Percentiles rank a stretch among this genome's conserved stretches.
Evolutionary conservation across 2,329 filamentous ascomycete species (phyloP).

Genomic region (Colletotrichum brevisporum): DNA sequence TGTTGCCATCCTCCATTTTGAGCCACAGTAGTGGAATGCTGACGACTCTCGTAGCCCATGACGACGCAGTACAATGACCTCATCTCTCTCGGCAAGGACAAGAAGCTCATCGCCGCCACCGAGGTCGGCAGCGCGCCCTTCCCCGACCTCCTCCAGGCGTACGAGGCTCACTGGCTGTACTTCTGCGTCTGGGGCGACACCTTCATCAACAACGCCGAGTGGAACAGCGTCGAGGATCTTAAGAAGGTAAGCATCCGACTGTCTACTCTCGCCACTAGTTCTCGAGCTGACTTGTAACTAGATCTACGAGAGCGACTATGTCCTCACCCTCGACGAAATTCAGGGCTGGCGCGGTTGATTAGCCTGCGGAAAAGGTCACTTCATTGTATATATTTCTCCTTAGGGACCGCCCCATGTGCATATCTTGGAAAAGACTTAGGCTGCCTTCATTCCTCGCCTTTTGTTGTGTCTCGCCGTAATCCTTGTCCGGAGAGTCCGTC

Average conservation of each 20-base stretch:
- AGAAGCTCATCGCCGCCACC: slow-evolving; percentile 62
- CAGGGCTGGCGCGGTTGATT: slow-evolving; percentile 47
- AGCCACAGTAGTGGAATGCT: neutral
- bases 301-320: slow-evolving; percentile 51
- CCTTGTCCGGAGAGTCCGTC: no score
- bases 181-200: slow-evolving; percentile 62
- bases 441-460: neutral
- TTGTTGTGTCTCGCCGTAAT: neutral
- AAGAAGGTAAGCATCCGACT: slow-evolving; percentile 47
- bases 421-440: neutral
- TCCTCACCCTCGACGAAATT: slow-evolving; percentile 53
- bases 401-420: neutral
- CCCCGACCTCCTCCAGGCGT: slow-evolving; percentile 57
- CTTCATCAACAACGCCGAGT: slow-evolving; percentile 57
- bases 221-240: slow-evolving; percentile 57
- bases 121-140: slow-evolving; percentile 63
- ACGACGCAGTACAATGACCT: slow-evolving; percentile 60
- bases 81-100: slow-evolving; percentile 57
- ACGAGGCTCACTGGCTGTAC: slow-evolving; percentile 63
- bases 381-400: slow-evolving; percentile 22
- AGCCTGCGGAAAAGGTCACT: neutral
- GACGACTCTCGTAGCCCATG: slow-evolving; percentile 50
- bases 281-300: slow-evolving; percentile 19
- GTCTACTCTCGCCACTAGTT: neutral
- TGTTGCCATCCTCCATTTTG: no score